Evolutionary conservation across 768 basidiomycete genomes (phyloP).

Genomic region (Podaxis sp.): DNA sequence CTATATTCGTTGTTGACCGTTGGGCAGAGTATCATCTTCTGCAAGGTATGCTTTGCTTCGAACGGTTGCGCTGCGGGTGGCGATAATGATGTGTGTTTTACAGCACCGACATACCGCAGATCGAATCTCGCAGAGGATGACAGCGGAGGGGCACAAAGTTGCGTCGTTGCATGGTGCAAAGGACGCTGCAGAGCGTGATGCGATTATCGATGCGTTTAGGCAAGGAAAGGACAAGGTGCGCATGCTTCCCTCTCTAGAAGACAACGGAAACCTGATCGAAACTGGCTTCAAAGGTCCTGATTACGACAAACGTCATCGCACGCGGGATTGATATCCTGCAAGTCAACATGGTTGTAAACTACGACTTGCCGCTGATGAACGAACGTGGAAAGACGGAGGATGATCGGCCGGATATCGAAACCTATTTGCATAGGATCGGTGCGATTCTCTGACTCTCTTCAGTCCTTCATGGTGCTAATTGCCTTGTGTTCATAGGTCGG

Average conservation of each 20-base stretch:
- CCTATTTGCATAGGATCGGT: constrained; percentile 98
- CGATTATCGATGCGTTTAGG: constrained; percentile 92
- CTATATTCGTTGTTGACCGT: constrained; percentile 90
- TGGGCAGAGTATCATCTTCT: constrained; percentile 99
- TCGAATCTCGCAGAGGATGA: constrained; percentile 88
- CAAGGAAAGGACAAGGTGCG: constrained; percentile 91
- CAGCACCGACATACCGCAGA: constrained; percentile 93
- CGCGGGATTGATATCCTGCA: constrained; percentile 98
- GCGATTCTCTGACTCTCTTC: constrained; percentile 24
- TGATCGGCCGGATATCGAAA: constrained; percentile 84
- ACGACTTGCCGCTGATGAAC: constrained; percentile 87
- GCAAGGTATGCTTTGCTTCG: constrained; percentile 58
- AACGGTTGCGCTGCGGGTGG: neutral
- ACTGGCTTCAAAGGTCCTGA: constrained; percentile 51
- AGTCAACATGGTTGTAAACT: constrained; percentile 99
- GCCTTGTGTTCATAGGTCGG: constrained; percentile 57
- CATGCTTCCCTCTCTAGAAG: neutral
- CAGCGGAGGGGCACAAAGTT: constrained; percentile 91
- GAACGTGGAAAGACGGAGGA: constrained; percentile 59
- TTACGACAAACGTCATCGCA: constrained; percentile 98
- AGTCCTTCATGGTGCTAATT: neutral
- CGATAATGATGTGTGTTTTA: neutral
- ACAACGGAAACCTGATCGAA: neutral
- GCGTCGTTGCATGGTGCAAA: constrained; percentile 95
- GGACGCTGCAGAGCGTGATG: constrained; percentile 85